These are phyloP conservation scores for Ulota crispa DNA, from an alignment of 225 moss, liverwort and hornwort genomes.

Conservation along the genomic window DNA sequence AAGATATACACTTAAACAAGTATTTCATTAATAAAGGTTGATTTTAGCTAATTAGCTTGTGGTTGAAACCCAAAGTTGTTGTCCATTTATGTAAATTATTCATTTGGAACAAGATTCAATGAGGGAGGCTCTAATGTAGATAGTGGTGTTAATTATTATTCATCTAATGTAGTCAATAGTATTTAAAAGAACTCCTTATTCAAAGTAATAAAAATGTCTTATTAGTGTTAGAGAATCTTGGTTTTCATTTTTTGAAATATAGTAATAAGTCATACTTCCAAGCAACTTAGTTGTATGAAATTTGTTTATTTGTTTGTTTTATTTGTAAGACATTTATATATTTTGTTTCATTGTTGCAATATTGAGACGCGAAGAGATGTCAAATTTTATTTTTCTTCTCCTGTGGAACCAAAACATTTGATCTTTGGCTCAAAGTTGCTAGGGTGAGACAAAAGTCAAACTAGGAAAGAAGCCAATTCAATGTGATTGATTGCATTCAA, in stretches of 20 bases:
- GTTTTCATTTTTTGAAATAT: background rate
- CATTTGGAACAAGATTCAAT: no score
- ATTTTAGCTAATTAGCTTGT: no score
- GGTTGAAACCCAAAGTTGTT: no score
- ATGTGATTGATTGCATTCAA: background rate
- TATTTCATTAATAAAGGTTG: no score
- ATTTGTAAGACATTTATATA: no score
- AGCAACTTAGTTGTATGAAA: background rate
- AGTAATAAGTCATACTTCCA: accelerated
- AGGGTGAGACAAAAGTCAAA: background rate
- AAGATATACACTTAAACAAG: no score
- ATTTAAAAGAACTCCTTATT: accelerated
- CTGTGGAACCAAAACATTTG: no score
- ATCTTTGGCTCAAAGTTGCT: background rate
- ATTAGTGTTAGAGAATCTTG: background rate
- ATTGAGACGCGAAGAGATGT: background rate
- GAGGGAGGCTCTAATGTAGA: no score
- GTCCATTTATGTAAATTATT: no score
- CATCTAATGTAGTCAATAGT: accelerated
- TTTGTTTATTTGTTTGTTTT: no score
- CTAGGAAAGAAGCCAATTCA: background rate
- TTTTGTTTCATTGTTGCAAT: background rate
- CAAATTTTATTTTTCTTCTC: background rate
- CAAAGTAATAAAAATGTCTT: accelerated
- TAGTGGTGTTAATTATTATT: accelerated